These are phyloP conservation scores for Neurospora tetrasperma DNA, from an alignment of 495 filamentous ascomycete genomes.

Conservation along the genomic window DNA sequence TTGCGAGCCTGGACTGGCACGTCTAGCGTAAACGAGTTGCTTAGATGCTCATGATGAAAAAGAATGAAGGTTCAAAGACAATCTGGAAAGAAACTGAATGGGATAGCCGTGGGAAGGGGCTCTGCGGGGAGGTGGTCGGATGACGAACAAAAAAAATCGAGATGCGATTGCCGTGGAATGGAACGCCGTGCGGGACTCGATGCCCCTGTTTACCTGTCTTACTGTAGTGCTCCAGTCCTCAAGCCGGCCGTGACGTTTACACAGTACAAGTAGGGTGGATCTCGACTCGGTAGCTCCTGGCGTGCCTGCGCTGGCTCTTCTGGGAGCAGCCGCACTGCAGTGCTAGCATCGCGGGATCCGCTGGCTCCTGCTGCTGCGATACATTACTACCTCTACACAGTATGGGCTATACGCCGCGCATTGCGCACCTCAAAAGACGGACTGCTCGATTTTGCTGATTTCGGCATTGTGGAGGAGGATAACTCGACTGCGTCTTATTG, in stretches of 20 bases:
- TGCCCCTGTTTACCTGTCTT: no score
- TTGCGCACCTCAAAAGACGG: background rate
- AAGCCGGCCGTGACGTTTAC: background rate
- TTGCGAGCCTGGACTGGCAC: background rate
- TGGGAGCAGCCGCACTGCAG: background rate
- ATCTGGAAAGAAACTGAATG: background rate
- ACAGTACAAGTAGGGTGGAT: background rate
- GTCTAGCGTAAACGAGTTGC: background rate
- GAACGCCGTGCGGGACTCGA: no score
- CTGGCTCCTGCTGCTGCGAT: background rate
- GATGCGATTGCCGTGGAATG: background rate
- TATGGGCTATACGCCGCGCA: background rate
- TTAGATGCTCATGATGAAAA: background rate
- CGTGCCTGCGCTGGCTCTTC: background rate
- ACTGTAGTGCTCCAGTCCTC: no score
- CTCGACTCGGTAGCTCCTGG: background rate
- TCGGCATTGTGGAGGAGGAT: background rate
- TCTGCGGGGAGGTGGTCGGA: background rate
- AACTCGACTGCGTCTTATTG: background rate
- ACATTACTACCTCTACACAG: no score
- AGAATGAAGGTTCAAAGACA: background rate
- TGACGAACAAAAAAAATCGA: background rate
- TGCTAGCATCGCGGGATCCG: background rate
- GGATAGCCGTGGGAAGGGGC: background rate
- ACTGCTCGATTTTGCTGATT: no score